Base-by-base conservation (phyloP, 768 basidiomycete genomes). In the Pleurotus giganteus region DNA sequence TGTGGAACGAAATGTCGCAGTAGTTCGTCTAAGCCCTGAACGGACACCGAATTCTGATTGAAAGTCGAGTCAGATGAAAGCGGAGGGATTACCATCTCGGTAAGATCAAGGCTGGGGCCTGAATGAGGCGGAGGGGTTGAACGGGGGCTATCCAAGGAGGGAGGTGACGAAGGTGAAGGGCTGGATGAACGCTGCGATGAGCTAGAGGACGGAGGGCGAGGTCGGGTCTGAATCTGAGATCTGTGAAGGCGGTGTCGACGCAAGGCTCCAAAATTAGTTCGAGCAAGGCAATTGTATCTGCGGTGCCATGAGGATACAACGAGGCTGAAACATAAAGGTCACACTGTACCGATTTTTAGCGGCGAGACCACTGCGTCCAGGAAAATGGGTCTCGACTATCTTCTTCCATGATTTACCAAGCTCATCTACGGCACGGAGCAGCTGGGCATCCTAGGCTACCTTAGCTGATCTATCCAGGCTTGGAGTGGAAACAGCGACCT, bases 321-420 rank as follows among this genome's bases (percentile, higher is more conserved):
- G n/a, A 4, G 29, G 29, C 27, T 11, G 44, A 27, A 31, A 36
- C 27, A 17, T 12, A 31, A 39, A 46, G 23, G 19, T 36, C 3
- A n/a, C 4, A 44, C 28, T 58, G 51, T 57, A 81, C 80, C 81
- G 73, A 65, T 84, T 84, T 72, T 83, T 84, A 13, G 81, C 81
- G 2, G 81, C 79, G 19, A 84, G 69, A 12, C 81, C 82, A n/a
- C 81, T 84, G 42, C 82, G 73, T 5, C 82, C 81, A 42, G 82
- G 82, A 65, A 84, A 82, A 60, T 82, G 80, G 4, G 77, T 80
- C 61, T 81, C 80, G 28, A 82, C 82, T 41, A 84, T 84, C 62
- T 82, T 82, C 0, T 81, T 81, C 82, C 82, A 84, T 5, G 80
- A 78, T 62, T 80, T 82, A n/a, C 82, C 82, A 54, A 82, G 79